Conservation (phyloP, 176 grass and related monocot species). For the Phoenix dactylifera region DNA sequence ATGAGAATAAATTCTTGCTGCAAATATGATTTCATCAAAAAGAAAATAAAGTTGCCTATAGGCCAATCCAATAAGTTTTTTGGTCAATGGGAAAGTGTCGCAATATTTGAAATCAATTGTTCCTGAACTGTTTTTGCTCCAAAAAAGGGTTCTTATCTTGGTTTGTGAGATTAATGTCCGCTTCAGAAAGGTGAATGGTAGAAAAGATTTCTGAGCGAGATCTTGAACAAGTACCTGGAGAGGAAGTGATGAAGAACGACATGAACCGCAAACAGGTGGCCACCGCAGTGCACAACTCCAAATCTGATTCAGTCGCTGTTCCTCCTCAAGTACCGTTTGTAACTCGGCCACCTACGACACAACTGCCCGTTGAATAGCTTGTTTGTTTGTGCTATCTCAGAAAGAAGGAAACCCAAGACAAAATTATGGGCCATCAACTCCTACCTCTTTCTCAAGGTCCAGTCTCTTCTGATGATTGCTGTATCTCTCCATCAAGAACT, state of each 20-base stretch:
- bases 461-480: constrained; percentile 33
- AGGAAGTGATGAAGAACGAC: constrained; percentile 50
- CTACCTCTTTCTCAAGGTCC: constrained; percentile 60
- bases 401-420: too few relatives aligned
- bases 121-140: too few relatives aligned
- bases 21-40: too few relatives aligned
- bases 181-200: too few relatives aligned
- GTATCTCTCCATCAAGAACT: constrained; percentile 61
- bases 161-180: too few relatives aligned
- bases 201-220: too few relatives aligned
- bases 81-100: too few relatives aligned
- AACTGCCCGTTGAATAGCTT: background rate
- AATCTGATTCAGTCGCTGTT: constrained; percentile 58
- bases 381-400: too few relatives aligned
- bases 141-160: background rate
- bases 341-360: constrained; percentile 48
- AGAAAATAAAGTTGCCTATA: too few relatives aligned
- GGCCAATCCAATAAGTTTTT: too few relatives aligned
- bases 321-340: constrained; percentile 53
- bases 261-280: constrained; percentile 49
- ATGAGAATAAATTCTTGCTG: too few relatives aligned
- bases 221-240: constrained; percentile 27
- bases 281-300: constrained; percentile 63
- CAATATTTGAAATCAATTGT: too few relatives aligned
- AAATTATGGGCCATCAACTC: background rate